These are phyloP conservation scores for Teratosphaeria nubilosa DNA, from an alignment of 2,329 filamentous ascomycete genomes.

Conservation along the genomic window DNA sequence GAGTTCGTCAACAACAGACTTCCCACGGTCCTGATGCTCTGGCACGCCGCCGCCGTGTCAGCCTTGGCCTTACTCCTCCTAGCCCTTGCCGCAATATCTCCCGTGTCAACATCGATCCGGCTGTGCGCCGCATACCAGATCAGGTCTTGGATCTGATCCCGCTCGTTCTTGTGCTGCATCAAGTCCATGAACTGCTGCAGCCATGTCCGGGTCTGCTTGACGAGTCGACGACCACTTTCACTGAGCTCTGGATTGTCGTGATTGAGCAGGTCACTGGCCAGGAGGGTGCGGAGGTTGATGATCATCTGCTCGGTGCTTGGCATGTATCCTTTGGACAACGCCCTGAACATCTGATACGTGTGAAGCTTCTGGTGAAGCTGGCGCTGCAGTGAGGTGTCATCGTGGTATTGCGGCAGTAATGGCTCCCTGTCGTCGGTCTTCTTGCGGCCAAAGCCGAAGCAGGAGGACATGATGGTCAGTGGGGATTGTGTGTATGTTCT, in stretches of 20 bases:
- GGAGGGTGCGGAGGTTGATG: slow-evolving; percentile 65
- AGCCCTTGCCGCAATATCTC: slow-evolving; percentile 52
- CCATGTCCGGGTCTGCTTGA: slow-evolving; percentile 63
- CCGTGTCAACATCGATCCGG: slow-evolving; percentile 57
- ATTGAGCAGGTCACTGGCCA: slow-evolving; percentile 70
- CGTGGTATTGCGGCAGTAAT: slow-evolving; percentile 70
- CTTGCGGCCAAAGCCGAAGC: slow-evolving; percentile 53
- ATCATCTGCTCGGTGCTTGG: slow-evolving; percentile 80
- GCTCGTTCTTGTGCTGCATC: slow-evolving; percentile 67
- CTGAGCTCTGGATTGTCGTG: slow-evolving; percentile 66
- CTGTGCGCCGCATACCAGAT: slow-evolving; percentile 75
- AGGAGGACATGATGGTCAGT: slow-evolving; percentile 31
- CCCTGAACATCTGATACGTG: slow-evolving; percentile 82
- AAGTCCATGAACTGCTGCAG: slow-evolving; percentile 73
- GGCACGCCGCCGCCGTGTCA: slow-evolving; percentile 64
- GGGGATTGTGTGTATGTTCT: neutral
- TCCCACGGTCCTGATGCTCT: slow-evolving; percentile 73
- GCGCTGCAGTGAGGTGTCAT: slow-evolving; percentile 69
- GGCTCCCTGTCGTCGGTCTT: slow-evolving; percentile 58
- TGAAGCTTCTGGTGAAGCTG: slow-evolving; percentile 82
- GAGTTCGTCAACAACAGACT: slow-evolving; percentile 80
- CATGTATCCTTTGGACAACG: slow-evolving; percentile 76
- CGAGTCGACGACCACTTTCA: slow-evolving; percentile 61
- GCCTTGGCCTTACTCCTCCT: slow-evolving; percentile 56
- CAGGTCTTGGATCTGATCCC: slow-evolving; percentile 84